Evolutionary conservation across 768 basidiomycete genomes (phyloP), one percentile per base, ranked within the genome.

Genomic region (Hygrophoropsis aurantiaca): DNA sequence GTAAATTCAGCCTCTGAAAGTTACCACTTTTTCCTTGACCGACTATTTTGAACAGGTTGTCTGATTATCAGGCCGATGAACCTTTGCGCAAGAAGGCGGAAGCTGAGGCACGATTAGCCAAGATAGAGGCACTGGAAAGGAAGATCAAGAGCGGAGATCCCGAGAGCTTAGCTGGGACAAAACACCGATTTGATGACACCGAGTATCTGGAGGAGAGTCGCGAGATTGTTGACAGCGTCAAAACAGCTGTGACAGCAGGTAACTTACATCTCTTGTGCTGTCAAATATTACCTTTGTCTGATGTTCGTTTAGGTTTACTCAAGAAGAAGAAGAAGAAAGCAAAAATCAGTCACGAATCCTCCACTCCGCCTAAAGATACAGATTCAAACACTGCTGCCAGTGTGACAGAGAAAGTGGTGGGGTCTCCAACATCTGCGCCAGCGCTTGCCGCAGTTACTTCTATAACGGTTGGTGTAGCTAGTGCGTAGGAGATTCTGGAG

Each of bases 161-260:
- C 0, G 74, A 79, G 32, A 67, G 77, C 15, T 58, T 78, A 4
- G 76, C 82, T 0, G 88, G 89, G 9, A 85, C 79, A 74, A 97
- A 95, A 60, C 88, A 90, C 56, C 80, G 90, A 21, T 84, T 98
- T 38, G 94, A 97, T 40, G 95, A 99, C 59, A 85, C 82, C 3
- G 87, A 93, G 64, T 99, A 87, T 61, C 62, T 99, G 32, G 94
- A 97, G 63, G 85, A 95, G 70, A 93, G 85, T 57, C 75, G 80
- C 64, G 93, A 97, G 58, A 81, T 98, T 21, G 90, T 92, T 2
- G 94, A 95, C 54, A 83, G 78, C 53, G 94, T 97, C 23, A 90
- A 90, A 73, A 91, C 77, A 47, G 95, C 95, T 3, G 95, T 99
- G 11, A 75, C 85, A 39, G 79, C 81, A 30, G 95, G 91, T 91